A percentile compares a stretch with the other conserved stretches of the same genome.
These are phyloP conservation scores for Babesia sp. DNA, from an alignment of 169 alveolate species.

Conservation along the genomic window DNA sequence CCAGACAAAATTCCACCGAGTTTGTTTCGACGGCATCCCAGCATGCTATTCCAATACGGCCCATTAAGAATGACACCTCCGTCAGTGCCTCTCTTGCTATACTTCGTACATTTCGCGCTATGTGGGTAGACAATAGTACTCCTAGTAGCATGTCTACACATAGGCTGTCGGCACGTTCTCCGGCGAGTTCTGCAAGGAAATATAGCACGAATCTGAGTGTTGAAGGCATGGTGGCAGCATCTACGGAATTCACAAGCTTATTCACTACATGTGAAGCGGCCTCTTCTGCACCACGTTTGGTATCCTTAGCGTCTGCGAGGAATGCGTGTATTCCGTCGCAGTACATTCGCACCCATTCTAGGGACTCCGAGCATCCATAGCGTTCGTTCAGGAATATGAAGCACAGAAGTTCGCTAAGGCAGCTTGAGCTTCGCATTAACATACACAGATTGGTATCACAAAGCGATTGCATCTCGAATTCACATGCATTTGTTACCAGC, in stretches of 20 bases:
- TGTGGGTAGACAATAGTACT: constrained; percentile 38
- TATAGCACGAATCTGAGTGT: constrained; percentile 51
- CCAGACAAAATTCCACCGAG: constrained; percentile 39
- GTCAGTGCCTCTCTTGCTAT: constrained; percentile 20
- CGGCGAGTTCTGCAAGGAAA: constrained; percentile 44
- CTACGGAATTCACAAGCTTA: constrained; percentile 38
- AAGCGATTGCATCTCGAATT: constrained; percentile 26
- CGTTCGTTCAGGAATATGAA: constrained; percentile 41
- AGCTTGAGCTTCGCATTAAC: constrained; percentile 58
- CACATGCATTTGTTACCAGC: constrained; percentile 40
- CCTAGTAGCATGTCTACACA: constrained; percentile 53
- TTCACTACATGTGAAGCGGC: constrained; percentile 44
- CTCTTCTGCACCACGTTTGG: constrained; percentile 41
- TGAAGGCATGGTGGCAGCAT: constrained; percentile 49
- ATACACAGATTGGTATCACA: constrained; percentile 35
- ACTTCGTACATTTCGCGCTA: constrained; percentile 15
- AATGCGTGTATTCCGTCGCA: constrained; percentile 31
- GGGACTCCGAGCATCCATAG: constrained; percentile 41
- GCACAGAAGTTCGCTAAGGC: constrained; percentile 47
- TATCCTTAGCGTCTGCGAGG: constrained; percentile 8
- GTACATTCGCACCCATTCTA: constrained; percentile 39
- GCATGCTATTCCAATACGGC: constrained; percentile 58
- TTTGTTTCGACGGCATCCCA: constrained; percentile 62
- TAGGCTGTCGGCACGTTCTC: constrained; percentile 42
- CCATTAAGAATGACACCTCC: constrained; percentile 54